Evolutionary conservation across 148 eudicot genomes (phyloP), one percentile per base, ranked within the genome.

Genomic region (Talinum fruticosum): DNA sequence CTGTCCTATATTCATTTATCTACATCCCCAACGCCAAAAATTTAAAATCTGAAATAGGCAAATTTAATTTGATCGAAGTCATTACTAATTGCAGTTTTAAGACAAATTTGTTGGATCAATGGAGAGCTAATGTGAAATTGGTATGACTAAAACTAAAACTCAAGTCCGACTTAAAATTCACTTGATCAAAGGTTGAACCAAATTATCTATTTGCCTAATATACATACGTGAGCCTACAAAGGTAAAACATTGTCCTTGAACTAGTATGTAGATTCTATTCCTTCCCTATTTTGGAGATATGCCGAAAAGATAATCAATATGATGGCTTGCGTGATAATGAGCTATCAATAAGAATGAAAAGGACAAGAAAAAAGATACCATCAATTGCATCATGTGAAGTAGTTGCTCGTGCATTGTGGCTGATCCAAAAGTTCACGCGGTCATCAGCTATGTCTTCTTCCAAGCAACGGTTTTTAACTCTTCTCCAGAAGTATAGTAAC

Each of bases 401-500:
- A 32, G 88, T 85, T 23, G 87, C 32, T 26, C 73, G 81, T 59
- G 80, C 79, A 69, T 76, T 83, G 54, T 85, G 89, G 83, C 77
- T 83, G 78, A 87, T 92, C 91, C 90, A 92, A 76, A 83, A 85
- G 61, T 81, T 86, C 76, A 92, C 49, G 24, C 93, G 85, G 33
- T 94, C 97, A 24, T 89, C 98, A 33, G 92, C 92, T 69, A 90
- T 89, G 85, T 90, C 97, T 4, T 80, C 75, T 78, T 94, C 97
- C 71, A 94, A 44, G 15, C 82, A 91, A 81, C 84, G 92, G 74
- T 83, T 89, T 83, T 84, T 88, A 8, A 91, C 96, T 82, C 98
- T 86, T 84, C 92, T 90, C 98, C 96, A 94, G 79, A 92, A 90
- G 81, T 92, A 92, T 6, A 78, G 41, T 29, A 94, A 87, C 98